phyloP scores from a whole-genome alignment of 2,329 filamentous ascomycete species.

The Seiridium cupressi region DNA sequence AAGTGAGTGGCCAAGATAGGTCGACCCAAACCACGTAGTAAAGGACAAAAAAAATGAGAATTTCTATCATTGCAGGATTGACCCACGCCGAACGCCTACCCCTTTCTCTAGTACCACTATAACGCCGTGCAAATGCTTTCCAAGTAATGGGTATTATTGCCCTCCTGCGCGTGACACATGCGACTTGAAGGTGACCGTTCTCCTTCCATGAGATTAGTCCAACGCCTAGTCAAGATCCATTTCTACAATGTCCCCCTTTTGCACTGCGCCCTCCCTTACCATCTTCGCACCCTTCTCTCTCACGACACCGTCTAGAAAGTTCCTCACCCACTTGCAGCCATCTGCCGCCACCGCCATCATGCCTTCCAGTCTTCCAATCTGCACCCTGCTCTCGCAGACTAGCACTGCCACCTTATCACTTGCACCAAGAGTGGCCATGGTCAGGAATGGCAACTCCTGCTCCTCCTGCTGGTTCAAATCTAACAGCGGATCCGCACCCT shows the following conservation, averaged over 20 bases:
- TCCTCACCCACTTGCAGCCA: conserved; percentile 82
- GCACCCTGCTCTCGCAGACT: conserved; percentile 85
- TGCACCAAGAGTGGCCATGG: conserved; percentile 75
- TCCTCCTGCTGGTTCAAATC: conserved; percentile 80
- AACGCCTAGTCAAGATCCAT: conserved; percentile 45
- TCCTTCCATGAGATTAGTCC: too few species aligned
- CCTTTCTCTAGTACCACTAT: neutral
- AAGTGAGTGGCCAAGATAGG: too few species aligned
- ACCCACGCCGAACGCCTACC: neutral
- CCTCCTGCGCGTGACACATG: neutral
- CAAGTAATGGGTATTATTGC: neutral
- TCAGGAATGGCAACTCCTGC: conserved; percentile 84
- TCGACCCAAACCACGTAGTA: conserved; percentile 8
- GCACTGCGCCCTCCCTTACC: conserved; percentile 53
- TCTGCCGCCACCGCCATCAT: conserved; percentile 93
- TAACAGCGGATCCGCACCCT: conserved; percentile 71
- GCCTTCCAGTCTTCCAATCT: conserved; percentile 76
- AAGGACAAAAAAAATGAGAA: conserved; percentile 4
- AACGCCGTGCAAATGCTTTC: conserved; percentile 11
- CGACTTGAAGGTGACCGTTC: neutral
- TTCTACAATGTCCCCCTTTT: conserved; percentile 44
- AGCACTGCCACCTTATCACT: conserved; percentile 75
- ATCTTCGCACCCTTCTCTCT: conserved; percentile 67
- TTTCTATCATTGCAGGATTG: neutral
- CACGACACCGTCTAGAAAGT: conserved; percentile 78